Percentiles rank a stretch among this genome's conserved stretches.
phyloP scores from a whole-genome alignment of 2,329 filamentous ascomycete genomes.

The Colletotrichum viniferum region DNA sequence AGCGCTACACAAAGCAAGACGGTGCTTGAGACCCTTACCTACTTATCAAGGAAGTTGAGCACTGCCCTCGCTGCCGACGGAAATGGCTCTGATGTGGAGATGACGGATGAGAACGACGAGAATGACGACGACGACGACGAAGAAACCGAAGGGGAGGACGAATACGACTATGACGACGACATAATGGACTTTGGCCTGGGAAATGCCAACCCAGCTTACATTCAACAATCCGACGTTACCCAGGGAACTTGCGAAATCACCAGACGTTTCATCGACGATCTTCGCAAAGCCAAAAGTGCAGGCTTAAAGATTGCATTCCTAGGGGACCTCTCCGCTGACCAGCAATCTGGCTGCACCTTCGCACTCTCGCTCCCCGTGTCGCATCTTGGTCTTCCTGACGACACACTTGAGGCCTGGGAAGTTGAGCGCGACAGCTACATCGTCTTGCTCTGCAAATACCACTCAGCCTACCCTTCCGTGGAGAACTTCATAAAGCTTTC shows the following conservation, averaged over 20 bases:
- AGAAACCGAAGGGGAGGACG: constrained; percentile 34
- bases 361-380: constrained; percentile 72
- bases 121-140: constrained; percentile 36
- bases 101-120: constrained; percentile 27
- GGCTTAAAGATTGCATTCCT: constrained; percentile 75
- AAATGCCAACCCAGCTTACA: constrained; percentile 19
- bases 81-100: constrained; percentile 28
- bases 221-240: constrained; percentile 29
- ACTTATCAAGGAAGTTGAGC: constrained; percentile 28
- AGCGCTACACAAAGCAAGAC: constrained; percentile 46
- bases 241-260: constrained; percentile 24
- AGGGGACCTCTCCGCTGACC: constrained; percentile 43
- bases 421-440: constrained; percentile 71
- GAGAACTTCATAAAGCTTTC: constrained; percentile 54
- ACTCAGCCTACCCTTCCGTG: constrained; percentile 63
- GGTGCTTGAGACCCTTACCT: constrained; percentile 40
- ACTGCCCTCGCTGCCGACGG: constrained; percentile 31
- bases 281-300: constrained; percentile 62
- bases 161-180: constrained; percentile 31
- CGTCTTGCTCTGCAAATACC: constrained; percentile 72
- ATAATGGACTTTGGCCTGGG: constrained; percentile 37
- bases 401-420: constrained; percentile 80
- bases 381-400: constrained; percentile 75
- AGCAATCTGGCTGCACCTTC: constrained; percentile 50
- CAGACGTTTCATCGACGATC: constrained; percentile 54